Evolutionary conservation across 352 stramenopile species (phyloP).

Genomic region (Phytopythium kandeliae): DNA sequence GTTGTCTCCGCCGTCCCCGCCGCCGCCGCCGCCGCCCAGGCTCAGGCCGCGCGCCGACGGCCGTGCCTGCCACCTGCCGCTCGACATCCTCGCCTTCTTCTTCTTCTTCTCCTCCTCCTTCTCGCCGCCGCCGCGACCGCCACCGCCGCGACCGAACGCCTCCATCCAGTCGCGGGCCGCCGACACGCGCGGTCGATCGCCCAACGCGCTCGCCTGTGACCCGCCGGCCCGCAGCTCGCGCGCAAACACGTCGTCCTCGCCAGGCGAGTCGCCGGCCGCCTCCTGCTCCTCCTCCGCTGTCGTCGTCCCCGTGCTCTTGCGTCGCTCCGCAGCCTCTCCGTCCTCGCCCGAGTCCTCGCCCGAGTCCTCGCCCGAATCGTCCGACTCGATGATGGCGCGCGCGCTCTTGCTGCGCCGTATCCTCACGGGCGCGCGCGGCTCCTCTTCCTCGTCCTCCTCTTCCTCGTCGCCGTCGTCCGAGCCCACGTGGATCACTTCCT

Average conservation of each 20-base stretch:
- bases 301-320: constrained; percentile 8
- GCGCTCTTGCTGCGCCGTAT: constrained; percentile 42
- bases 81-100: not conserved
- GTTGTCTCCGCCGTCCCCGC: constrained; percentile 10
- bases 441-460: constrained; percentile 47
- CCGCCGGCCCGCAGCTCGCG: constrained; percentile 9
- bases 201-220: not conserved
- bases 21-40: constrained; percentile 10
- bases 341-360: constrained; percentile 16
- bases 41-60: not conserved
- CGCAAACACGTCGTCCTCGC: constrained; percentile 25
- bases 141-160: constrained; percentile 27
- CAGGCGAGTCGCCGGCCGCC: constrained; percentile 4
- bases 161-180: constrained; percentile 56
- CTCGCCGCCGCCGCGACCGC: too few species aligned
- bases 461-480: constrained; percentile 39
- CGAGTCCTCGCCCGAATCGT: constrained; percentile 33
- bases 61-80: constrained; percentile 18
- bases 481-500: constrained; percentile 30
- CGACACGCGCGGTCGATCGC: constrained; percentile 9
- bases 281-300: constrained; percentile 1
- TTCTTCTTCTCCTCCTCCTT: constrained; percentile 30
- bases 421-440: constrained; percentile 21
- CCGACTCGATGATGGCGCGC: constrained; percentile 61
- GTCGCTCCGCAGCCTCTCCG: too few species aligned